Base-by-base conservation (phyloP, 768 basidiomycete genomes). In the Boletus insuetus region DNA sequence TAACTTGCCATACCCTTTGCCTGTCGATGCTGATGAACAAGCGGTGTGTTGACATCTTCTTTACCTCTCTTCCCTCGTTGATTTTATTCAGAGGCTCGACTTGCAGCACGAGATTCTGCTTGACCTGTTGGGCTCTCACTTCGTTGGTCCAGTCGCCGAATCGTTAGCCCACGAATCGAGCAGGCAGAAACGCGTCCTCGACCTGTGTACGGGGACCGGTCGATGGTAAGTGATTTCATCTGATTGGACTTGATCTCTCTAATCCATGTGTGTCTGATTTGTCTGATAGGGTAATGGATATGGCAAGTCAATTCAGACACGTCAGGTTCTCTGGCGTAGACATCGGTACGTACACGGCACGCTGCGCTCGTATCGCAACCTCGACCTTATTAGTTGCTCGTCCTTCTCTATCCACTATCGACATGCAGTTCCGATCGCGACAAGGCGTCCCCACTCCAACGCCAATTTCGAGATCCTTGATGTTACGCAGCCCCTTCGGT, bases 161-260 rank as follows among this genome's bases (percentile, higher is more conserved):
- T 70, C 81, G 31, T 74, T 91, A 46, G 74, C 73, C 41, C 61
- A 64, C 26, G 68, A 71, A 40, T 65, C 70, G 6, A 73, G 68
- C 41, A 75, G 75, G 53, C 75, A 73, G 46, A 80, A 74, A 68
- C 77, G 78, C 55, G 86, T 78, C 42, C 75, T 93, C 46, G 90
- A 93, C 69, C 63, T 91, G n/a, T 85, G 90, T 58, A 87, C 85
- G 8, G 90, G 90, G 17, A 86, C 79, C 17, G 90, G 90, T 6
- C 72, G 65, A 71, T 93, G 90, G 90, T 88, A 58, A 51, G 80
- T 73, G 49, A 59, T 56, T 45, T 26, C 48, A 50, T 58, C 48
- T 43, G 50, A 53, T 64, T 57, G 58, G 55, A 46, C 54, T 49
- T 58, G 49, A 59, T 57, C 32, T 42, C 59, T 44, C 45, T 64